A percentile compares a stretch with the other conserved stretches of the same genome.
phyloP scores from a whole-genome alignment of 1,284 basidiomycete genomes.

The Exsudoporus floridanus region DNA sequence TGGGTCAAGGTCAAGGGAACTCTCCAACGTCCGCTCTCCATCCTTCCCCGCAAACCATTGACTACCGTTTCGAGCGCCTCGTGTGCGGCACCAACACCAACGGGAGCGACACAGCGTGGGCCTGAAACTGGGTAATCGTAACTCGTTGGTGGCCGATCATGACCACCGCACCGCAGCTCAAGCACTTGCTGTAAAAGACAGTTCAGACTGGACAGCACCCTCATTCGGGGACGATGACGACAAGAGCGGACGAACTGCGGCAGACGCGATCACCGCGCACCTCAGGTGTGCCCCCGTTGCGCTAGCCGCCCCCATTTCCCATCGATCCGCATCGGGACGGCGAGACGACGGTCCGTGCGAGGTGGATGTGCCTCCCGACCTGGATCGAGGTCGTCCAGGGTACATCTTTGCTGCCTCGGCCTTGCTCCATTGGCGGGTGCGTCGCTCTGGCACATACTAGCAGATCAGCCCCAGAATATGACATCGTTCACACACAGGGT shows the following conservation, averaged over 20 bases:
- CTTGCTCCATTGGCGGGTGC: slow-evolving; percentile 63
- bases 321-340: not conserved
- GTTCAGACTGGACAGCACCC: not conserved
- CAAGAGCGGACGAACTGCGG: not conserved
- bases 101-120: not conserved
- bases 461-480: slow-evolving; percentile 48
- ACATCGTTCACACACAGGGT: slow-evolving; percentile 58
- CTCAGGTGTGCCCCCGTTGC: not conserved
- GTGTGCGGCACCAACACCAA: not conserved
- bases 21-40: not conserved
- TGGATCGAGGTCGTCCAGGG: not conserved
- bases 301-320: not conserved
- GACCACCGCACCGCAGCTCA: too few relatives aligned
- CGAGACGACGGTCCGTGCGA: not conserved
- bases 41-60: not conserved
- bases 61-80: not conserved
- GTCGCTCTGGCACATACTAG: slow-evolving; percentile 60
- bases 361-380: not conserved
- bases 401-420: not conserved
- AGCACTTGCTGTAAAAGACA: not conserved
- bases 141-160: not conserved
- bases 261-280: not conserved
- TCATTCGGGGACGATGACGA: not conserved
- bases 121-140: not conserved
- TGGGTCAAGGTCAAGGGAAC: not conserved